A percentile compares a stretch with the other conserved stretches of the same genome.
Conservation (phyloP, 768 basidiomycete species). For the Crucibulum laeve region DNA sequence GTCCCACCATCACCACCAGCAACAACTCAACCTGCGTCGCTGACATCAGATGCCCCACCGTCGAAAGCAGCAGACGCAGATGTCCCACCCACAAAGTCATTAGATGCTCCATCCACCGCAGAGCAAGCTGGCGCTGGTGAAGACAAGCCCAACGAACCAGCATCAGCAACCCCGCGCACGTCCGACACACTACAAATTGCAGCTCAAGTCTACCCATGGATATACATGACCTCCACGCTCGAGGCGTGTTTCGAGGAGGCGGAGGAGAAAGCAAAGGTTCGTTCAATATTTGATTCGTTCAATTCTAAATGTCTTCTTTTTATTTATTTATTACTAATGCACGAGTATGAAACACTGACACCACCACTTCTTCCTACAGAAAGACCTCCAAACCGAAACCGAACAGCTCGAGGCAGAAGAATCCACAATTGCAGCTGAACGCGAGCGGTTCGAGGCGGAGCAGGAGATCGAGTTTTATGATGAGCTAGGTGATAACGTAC, state of each 20-base stretch:
- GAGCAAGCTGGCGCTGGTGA: constrained; percentile 3
- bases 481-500: constrained; percentile 31
- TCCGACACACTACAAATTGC: constrained; percentile 41
- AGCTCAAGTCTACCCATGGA: constrained; percentile 55
- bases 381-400: constrained; percentile 28
- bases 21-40: too few species aligned
- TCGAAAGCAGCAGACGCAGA: too few species aligned
- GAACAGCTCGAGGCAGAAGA: constrained; percentile 33
- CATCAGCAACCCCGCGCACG: constrained; percentile 8
- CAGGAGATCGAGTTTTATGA: constrained; percentile 40
- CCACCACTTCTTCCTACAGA: constrained; percentile 16
- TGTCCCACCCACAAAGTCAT: too few species aligned
- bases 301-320: neutral
- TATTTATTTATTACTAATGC: neutral
- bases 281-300: constrained; percentile 5
- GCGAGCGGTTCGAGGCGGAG: constrained; percentile 39
- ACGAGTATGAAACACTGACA: neutral
- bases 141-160: neutral
- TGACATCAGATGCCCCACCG: too few species aligned
- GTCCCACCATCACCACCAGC: too few species aligned
- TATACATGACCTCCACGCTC: constrained; percentile 54
- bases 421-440: constrained; percentile 34
- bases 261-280: constrained; percentile 29
- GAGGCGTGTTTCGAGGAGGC: constrained; percentile 43
- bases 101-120: constrained; percentile 4